phyloP scores from a whole-genome alignment of 495 filamentous ascomycete species.

The Penicillium simplicissimum region DNA sequence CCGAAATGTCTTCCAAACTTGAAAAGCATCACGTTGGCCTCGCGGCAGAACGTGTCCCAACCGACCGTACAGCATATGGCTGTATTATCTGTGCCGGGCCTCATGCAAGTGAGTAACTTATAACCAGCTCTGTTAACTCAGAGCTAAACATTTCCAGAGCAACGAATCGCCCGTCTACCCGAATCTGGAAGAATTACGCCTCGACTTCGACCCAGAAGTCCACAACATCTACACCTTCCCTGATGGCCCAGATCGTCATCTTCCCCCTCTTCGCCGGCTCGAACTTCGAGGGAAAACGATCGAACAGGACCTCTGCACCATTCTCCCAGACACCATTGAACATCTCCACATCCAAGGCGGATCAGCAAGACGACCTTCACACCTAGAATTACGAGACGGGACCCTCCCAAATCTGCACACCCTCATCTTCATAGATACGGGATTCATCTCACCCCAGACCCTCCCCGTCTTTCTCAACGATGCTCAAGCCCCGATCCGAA shows the following conservation, averaged over 20 bases:
- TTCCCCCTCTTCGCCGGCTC: constrained; percentile 32
- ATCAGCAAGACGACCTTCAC: constrained; percentile 5
- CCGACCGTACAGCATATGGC: constrained; percentile 4
- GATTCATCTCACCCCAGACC: constrained; percentile 23
- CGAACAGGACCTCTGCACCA: constrained; percentile 15
- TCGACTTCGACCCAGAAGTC: constrained; percentile 31
- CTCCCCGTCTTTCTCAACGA: constrained; percentile 22
- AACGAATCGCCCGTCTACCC: constrained; percentile 25
- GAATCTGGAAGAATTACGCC: constrained; percentile 41
- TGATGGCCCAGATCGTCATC: constrained; percentile 9
- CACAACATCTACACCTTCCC: constrained; percentile 18
- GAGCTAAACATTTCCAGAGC: neutral
- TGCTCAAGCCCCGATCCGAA: constrained; percentile 27
- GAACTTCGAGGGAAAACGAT: constrained; percentile 34
- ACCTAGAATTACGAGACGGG: neutral
- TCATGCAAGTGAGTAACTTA: constrained; percentile 6
- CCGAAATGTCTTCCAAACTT: constrained; percentile 37
- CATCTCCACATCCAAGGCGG: constrained; percentile 35
- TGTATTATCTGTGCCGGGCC: constrained; percentile 24
- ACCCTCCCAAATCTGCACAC: constrained; percentile 34
- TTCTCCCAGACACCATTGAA: constrained; percentile 35
- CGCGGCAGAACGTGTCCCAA: constrained; percentile 5
- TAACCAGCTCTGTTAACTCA: neutral
- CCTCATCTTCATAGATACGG: constrained; percentile 32
- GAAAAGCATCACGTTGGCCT: constrained; percentile 33